A percentile compares a stretch with the other conserved stretches of the same genome.
These are phyloP conservation scores for Aspergillus bombycis DNA, from an alignment of 2,329 filamentous ascomycete genomes.

Conservation along the genomic window DNA sequence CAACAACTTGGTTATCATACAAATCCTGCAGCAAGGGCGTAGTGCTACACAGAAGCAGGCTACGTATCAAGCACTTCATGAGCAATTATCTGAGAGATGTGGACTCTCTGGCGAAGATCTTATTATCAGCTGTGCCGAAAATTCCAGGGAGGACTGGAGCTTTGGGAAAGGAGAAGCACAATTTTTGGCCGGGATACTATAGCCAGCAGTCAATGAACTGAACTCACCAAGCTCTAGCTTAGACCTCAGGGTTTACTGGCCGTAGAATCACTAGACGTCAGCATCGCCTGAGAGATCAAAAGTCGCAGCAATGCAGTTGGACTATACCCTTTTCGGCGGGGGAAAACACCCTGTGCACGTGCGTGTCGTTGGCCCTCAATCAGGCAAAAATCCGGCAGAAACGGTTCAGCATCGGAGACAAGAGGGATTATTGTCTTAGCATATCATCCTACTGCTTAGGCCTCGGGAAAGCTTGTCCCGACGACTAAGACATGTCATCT, in stretches of 20 bases:
- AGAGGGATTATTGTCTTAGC: background rate
- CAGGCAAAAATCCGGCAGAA: background rate
- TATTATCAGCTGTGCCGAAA: slow-evolving; percentile 29
- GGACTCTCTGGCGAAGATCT: slow-evolving; percentile 28
- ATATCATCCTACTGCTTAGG: background rate
- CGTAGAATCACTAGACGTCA: too few relatives aligned
- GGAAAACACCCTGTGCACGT: background rate
- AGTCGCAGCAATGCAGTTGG: background rate
- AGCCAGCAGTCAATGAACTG: background rate
- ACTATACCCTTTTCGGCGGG: background rate
- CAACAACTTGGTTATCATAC: slow-evolving; percentile 34
- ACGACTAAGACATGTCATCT: background rate
- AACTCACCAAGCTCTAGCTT: too few relatives aligned
- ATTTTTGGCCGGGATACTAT: slow-evolving; percentile 24
- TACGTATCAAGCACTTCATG: slow-evolving; percentile 23
- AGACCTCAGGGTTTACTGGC: too few relatives aligned
- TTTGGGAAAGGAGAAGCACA: slow-evolving; percentile 34
- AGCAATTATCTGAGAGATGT: slow-evolving; percentile 16
- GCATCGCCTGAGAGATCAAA: background rate
- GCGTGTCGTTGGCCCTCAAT: background rate
- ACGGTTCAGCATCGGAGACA: background rate
- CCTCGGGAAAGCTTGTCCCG: background rate
- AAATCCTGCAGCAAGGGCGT: slow-evolving; percentile 38
- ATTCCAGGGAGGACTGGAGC: slow-evolving; percentile 35
- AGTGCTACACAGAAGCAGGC: slow-evolving; percentile 30